phyloP scores from a whole-genome alignment of 345 rosid genomes.

The Physaria fendleri region DNA sequence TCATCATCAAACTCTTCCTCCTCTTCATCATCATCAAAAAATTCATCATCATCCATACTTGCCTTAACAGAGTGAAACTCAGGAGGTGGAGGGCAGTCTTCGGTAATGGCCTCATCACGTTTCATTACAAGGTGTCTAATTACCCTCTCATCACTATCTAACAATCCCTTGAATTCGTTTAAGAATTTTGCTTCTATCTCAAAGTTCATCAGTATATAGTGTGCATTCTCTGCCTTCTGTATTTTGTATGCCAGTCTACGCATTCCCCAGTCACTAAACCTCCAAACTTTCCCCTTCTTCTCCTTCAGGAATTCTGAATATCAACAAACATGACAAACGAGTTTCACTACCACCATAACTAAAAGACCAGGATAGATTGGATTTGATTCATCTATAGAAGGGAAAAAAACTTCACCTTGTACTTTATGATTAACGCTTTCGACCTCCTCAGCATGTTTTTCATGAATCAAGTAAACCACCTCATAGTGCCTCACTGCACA shows the following conservation, averaged over 20 bases:
- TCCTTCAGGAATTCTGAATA: constrained; percentile 62
- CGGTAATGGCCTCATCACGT: constrained; percentile 65
- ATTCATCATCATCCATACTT: constrained; percentile 48
- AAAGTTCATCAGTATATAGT: constrained; percentile 87
- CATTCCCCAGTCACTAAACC: constrained; percentile 88
- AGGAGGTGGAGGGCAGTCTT: constrained; percentile 80
- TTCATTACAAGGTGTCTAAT: constrained; percentile 88
- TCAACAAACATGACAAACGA: not conserved
- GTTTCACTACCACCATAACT: not conserved
- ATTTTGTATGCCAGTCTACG: constrained; percentile 85
- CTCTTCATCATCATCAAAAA: constrained; percentile 42
- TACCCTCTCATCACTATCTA: constrained; percentile 80
- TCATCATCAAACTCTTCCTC: constrained; percentile 38
- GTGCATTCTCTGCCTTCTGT: constrained; percentile 72
- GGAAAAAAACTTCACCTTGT: constrained; percentile 47
- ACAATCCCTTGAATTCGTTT: constrained; percentile 68
- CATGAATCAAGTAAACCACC: constrained; percentile 89
- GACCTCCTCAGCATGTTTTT: constrained; percentile 75
- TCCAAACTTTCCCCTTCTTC: constrained; percentile 83
- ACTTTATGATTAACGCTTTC: constrained; percentile 66
- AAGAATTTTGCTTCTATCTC: constrained; percentile 81
- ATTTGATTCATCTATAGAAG: too few relatives aligned
- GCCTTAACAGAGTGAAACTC: constrained; percentile 60
- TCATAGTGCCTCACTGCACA: constrained; percentile 86
- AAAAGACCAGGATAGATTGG: not conserved